A percentile compares a stretch with the other conserved stretches of the same genome.
phyloP scores from a whole-genome alignment of 148 eudicot species.

The Rhododendron griersonianum region DNA sequence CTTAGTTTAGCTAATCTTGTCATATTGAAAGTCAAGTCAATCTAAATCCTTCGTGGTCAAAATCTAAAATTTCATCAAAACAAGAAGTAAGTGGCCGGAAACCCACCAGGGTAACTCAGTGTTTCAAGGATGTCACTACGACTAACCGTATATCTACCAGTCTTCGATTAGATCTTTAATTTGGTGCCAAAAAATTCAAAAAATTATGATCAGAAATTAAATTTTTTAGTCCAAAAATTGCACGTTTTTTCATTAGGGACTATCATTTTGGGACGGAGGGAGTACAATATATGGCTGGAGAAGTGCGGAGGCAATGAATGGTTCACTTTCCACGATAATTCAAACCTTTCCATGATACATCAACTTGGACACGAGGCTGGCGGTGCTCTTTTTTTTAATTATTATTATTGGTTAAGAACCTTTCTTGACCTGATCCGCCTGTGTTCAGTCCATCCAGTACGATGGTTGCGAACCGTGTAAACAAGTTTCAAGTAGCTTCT shows the following conservation, averaged over 20 bases:
- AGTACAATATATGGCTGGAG: neutral
- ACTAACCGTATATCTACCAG: neutral
- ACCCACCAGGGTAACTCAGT: neutral
- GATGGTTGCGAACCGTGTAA: neutral
- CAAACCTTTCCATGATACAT: neutral
- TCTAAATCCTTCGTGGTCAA: neutral
- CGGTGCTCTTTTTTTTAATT: neutral
- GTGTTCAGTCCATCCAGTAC: neutral
- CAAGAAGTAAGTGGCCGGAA: neutral
- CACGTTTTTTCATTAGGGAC: too few relatives aligned
- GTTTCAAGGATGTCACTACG: neutral
- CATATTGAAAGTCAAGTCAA: neutral
- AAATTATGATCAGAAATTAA: too few relatives aligned
- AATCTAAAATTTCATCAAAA: neutral
- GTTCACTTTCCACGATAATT: neutral
- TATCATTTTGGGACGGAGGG: neutral
- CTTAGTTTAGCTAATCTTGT: neutral
- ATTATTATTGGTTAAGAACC: neutral
- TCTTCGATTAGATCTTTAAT: too few relatives aligned
- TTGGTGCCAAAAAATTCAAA: too few relatives aligned
- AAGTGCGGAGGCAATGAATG: neutral
- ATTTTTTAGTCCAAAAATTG: too few relatives aligned
- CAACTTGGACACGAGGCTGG: neutral
- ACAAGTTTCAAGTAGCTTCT: neutral
- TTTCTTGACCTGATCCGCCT: neutral